Evolutionary conservation across 1,284 basidiomycete genomes (phyloP), one percentile per base, ranked within the genome.

Genomic region (Tausonia pullulans): DNA sequence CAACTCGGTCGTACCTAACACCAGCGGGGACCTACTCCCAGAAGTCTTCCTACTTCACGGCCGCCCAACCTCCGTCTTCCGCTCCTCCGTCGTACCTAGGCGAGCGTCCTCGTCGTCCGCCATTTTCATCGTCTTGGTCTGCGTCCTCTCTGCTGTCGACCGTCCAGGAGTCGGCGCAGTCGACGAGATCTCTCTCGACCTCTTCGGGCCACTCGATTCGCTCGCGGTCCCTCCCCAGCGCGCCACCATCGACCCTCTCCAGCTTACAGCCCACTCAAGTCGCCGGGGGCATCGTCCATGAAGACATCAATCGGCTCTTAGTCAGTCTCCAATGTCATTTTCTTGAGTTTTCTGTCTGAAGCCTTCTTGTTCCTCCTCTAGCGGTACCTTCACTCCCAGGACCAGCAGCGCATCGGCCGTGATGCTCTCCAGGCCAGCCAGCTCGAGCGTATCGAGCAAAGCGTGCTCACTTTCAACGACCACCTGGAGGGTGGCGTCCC

Each of bases 391-490:
- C 56, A 63, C 44, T 50, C 50, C 1, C 62, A 63, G 51, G 62
- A 63, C 6, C 62, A 63, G 16, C 54, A 43, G 41, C 56, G 62
- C 27, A 51, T 58, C 56, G 58, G 56, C 14, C 56, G 62, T 5
- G 62, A 58, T 50, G 56, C 62, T 3, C 49, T 58, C 7, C 40
- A 54, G 7, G 56, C 62, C 0, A 51, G 1, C n/a, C 62, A 63
- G n/a, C 62, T 63, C 43, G 62, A 63, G 44, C 57, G 49, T 6
- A 54, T 63, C 44, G 54, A 63, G 40, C 56, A 63, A 49, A 49
- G 50, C 39, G 62, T 63, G 3, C 62, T 63, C 48, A 59, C 51
- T 41, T 6, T 63, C 57, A 40, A 44, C 6, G 55, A 48, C 39
- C 55, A 44, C 11, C 11, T 5, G 11, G 14, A 13, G 3, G 55